Evolutionary conservation across 2,329 filamentous ascomycete species (phyloP).

Genomic region (Botrytis paeoniae): DNA sequence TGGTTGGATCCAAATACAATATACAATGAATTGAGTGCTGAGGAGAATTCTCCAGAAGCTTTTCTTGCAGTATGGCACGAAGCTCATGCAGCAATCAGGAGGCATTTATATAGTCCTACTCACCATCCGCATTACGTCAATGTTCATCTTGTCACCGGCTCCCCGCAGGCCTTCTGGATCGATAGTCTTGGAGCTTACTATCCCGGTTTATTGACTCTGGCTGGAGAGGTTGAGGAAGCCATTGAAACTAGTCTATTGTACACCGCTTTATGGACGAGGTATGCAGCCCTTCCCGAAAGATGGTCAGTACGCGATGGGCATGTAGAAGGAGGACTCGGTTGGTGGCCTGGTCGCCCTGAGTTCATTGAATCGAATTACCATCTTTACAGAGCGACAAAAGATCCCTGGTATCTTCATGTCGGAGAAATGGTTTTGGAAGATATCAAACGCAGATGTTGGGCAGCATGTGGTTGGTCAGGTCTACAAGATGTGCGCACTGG

Average conservation of each 20-base stretch:
- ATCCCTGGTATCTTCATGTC: constrained; percentile 94
- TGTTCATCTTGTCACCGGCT: constrained; percentile 82
- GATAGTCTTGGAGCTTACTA: constrained; percentile 96
- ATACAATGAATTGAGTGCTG: constrained; percentile 56
- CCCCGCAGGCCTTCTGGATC: constrained; percentile 87
- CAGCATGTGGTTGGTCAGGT: constrained; percentile 89
- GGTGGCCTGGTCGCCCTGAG: constrained; percentile 94
- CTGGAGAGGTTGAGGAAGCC: constrained; percentile 87
- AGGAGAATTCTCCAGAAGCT: constrained; percentile 69
- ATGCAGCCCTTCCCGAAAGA: constrained; percentile 88
- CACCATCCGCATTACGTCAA: constrained; percentile 93
- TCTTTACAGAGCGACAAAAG: constrained; percentile 86
- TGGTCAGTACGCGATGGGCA: constrained; percentile 85
- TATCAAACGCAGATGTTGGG: constrained; percentile 84
- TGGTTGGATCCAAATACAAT: constrained; percentile 64
- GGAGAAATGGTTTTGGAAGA: constrained; percentile 94
- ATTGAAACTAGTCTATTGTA: constrained; percentile 86
- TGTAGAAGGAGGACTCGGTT: constrained; percentile 81
- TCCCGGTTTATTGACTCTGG: constrained; percentile 79
- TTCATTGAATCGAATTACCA: constrained; percentile 98
- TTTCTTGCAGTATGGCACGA: constrained; percentile 83
- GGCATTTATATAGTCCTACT: constrained; percentile 80
- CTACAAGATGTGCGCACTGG: constrained; percentile 78
- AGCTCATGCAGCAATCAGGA: constrained; percentile 81
- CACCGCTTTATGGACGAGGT: constrained; percentile 90